phyloP scores from a whole-genome alignment of 2,329 filamentous ascomycete genomes.

The Fusarium equiseti region DNA sequence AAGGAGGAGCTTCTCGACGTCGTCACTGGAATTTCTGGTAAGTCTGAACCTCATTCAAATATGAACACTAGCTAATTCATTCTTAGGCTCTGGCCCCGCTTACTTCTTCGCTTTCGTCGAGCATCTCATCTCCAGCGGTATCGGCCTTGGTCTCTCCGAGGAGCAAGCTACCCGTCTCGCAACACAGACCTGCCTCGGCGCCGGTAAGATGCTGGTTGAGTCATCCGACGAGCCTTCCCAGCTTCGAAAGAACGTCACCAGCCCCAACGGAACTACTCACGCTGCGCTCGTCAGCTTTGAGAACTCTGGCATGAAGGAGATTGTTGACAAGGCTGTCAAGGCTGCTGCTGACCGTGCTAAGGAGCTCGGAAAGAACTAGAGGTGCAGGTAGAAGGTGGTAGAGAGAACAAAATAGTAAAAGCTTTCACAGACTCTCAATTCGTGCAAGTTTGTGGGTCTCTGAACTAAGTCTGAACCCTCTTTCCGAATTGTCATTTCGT shows the following conservation, averaged over 20 bases:
- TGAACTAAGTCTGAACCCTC: too few relatives aligned
- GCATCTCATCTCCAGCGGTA: constrained; percentile 60
- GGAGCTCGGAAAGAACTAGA: constrained; percentile 57
- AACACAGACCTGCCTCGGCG: constrained; percentile 64
- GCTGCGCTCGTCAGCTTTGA: constrained; percentile 64
- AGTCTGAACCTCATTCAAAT: constrained; percentile 1
- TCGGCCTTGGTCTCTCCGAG: constrained; percentile 57
- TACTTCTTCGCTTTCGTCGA: constrained; percentile 68
- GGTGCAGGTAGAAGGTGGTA: rapidly evolving
- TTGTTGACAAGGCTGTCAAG: constrained; percentile 61
- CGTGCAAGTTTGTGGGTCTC: too few relatives aligned
- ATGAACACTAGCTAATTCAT: background rate
- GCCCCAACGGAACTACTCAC: constrained; percentile 64
- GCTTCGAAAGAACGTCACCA: constrained; percentile 64
- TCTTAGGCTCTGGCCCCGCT: constrained; percentile 61
- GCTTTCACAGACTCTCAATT: background rate
- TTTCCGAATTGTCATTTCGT: too few relatives aligned
- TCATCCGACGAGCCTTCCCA: constrained; percentile 60
- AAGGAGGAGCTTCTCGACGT: constrained; percentile 63
- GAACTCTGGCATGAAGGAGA: constrained; percentile 56
- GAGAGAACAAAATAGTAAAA: background rate
- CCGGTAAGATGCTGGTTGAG: constrained; percentile 63
- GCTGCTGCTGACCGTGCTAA: constrained; percentile 58
- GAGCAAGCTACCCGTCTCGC: constrained; percentile 64
- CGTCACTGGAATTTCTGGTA: constrained; percentile 63